Evolutionary conservation across 148 eudicot species (phyloP), one percentile per base, ranked within the genome.

Genomic region (Rhododendron ovatum): DNA sequence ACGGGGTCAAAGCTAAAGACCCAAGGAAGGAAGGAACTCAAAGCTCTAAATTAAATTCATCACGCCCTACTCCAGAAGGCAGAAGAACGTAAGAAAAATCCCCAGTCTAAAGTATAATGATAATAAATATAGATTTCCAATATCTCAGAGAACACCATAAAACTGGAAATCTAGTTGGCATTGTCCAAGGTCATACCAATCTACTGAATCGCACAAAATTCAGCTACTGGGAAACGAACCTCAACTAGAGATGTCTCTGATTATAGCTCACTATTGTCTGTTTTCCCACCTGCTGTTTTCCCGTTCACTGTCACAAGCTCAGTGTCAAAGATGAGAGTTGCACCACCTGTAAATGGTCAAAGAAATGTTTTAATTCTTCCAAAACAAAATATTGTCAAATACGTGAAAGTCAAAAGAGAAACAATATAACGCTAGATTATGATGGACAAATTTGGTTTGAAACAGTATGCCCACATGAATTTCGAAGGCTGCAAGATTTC

Each of bases 271-370:
- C 89, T 88, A 4, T 91, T 91, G 18, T 91, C 91, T 37, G 50
- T 85, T 89, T 65, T 85, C 84, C 61, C 89, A 48, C 35, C 78
- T 24, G 89, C 59, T 69, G 90, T 84, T 82, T 91, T 90, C 53
- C 93, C 95, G 26, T 95, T 97, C 73, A 94, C 99, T 1, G 96
- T 90, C 39, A 95, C 95, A 51, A 97, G 93, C 89, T 97, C 99
- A 8, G 99, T 94, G 83, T 97, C 98, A 30, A 95, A 97, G 65
- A 95, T 88, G 33, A 97, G 98, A 26, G 99, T 97, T 80, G 99
- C 99, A 63, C 98, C 99, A 78, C 98, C 99, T 97, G 91, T 47
- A 20, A 87, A 65, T 35, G 84, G 87, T 47, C 77, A 61, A 39
- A 74, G 28, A 84, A 61, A 79, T 17, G 9, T 81, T 71, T 18